phyloP scores from a whole-genome alignment of 1,284 basidiomycete species.

The Ceratobasidium sp. region DNA sequence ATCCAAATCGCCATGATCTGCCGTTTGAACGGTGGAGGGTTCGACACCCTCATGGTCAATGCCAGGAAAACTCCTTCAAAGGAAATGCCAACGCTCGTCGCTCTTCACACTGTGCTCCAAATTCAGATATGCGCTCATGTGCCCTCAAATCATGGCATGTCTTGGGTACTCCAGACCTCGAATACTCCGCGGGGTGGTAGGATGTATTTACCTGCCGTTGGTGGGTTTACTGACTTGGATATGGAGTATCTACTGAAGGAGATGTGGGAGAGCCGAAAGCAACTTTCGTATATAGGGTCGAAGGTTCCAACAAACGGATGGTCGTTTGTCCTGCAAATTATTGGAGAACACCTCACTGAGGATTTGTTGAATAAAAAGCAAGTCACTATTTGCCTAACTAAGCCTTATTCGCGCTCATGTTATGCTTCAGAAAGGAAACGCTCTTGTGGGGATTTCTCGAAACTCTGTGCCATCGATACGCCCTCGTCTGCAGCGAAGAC shows the following conservation, averaged over 20 bases:
- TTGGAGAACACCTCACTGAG: background rate
- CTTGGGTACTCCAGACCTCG: background rate
- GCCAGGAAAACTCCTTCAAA: background rate
- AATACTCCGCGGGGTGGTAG: background rate
- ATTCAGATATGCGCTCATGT: background rate
- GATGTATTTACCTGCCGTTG: background rate
- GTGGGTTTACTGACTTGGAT: slow-evolving; percentile 6
- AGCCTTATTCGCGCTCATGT: background rate
- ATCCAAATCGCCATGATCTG: background rate
- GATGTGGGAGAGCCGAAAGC: slow-evolving; percentile 11
- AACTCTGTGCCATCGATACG: slow-evolving; percentile 15
- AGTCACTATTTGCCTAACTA: background rate
- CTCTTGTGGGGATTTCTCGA: slow-evolving; percentile 1
- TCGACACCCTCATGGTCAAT: background rate
- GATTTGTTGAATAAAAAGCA: background rate
- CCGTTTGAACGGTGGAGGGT: background rate
- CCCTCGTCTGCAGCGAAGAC: background rate
- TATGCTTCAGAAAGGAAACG: background rate
- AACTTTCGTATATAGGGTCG: slow-evolving; percentile 11
- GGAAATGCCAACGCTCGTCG: background rate
- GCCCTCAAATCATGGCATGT: background rate
- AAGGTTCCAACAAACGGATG: background rate
- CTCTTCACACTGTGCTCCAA: background rate
- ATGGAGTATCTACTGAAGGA: background rate
- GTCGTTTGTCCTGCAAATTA: background rate